Percentiles rank a stretch among this genome's conserved stretches.
Evolutionary conservation across 2,329 filamentous ascomycete species (phyloP).

Genomic region (Colletotrichum cuscutae): DNA sequence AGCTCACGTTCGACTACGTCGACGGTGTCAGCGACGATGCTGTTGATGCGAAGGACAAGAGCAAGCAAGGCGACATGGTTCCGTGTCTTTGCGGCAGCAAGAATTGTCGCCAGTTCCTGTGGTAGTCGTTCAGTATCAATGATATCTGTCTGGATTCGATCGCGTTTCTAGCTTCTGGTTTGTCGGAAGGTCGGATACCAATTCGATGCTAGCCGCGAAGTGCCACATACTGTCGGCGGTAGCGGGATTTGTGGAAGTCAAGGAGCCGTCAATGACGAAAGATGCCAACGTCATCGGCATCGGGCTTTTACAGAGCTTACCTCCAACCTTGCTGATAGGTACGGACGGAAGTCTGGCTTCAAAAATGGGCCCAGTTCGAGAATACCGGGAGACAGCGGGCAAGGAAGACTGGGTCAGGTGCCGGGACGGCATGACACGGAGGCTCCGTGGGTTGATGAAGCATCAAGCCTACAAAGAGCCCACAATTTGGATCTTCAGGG

Average conservation of each 20-base stretch:
- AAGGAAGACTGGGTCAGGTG: not conserved
- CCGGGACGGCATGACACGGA: not conserved
- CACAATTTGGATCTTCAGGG: not conserved
- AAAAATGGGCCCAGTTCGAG: not conserved
- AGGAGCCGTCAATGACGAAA: not conserved
- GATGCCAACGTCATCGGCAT: constrained; percentile 14
- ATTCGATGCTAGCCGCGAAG: not conserved
- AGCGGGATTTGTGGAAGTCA: not conserved
- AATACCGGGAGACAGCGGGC: not conserved
- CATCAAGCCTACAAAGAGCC: not conserved
- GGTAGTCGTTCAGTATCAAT: constrained; percentile 52
- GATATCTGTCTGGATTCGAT: no score
- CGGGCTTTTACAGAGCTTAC: not conserved
- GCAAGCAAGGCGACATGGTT: constrained; percentile 63
- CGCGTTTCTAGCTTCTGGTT: not conserved
- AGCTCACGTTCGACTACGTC: constrained; percentile 85
- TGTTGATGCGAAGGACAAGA: constrained; percentile 60
- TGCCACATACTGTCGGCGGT: not conserved
- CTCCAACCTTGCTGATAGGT: not conserved
- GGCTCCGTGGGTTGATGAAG: constrained; percentile 9
- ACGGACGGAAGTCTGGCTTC: not conserved
- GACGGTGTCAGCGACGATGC: constrained; percentile 67
- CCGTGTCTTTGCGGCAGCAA: constrained; percentile 70
- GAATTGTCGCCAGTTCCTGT: constrained; percentile 77
- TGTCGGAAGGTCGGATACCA: not conserved